Evolutionary conservation across 2,329 filamentous ascomycete genomes (phyloP).

Genomic region (Paradendryphiella salina): DNA sequence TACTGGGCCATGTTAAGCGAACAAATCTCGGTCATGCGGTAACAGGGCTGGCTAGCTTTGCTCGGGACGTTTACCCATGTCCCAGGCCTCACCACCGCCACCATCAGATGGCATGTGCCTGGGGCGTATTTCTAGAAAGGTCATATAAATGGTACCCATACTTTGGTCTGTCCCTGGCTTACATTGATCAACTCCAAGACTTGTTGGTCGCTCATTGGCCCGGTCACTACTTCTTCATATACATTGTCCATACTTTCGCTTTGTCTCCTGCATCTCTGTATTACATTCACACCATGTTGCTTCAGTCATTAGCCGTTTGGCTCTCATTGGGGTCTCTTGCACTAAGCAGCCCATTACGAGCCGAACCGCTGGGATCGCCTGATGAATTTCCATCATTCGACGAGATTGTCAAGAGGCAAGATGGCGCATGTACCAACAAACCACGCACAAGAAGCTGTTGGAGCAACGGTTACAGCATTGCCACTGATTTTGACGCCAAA

Average conservation of each 20-base stretch:
- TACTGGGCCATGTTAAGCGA: constrained; percentile 2
- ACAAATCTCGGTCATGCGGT: constrained; percentile 4
- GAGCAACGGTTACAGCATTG: constrained; percentile 50
- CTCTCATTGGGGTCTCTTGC: constrained; percentile 34
- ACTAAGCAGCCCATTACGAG: constrained; percentile 31
- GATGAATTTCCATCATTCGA: constrained; percentile 15
- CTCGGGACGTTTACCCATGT: background rate
- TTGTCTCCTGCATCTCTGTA: constrained; percentile 3
- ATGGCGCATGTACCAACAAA: constrained; percentile 48
- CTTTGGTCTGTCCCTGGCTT: constrained; percentile 8
- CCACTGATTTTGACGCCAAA: constrained; percentile 53
- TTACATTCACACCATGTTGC: constrained; percentile 30
- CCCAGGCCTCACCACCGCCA: constrained; percentile 1
- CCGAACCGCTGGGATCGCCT: constrained; percentile 8
- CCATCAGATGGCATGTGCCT: constrained; percentile 1
- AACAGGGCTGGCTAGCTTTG: constrained; percentile 7
- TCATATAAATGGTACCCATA: constrained; percentile 24
- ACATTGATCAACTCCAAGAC: constrained; percentile 11
- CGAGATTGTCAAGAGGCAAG: constrained; percentile 36
- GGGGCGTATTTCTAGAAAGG: constrained; percentile 2
- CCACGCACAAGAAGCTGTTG: constrained; percentile 49
- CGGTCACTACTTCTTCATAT: constrained; percentile 10
- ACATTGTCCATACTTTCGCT: constrained; percentile 11
- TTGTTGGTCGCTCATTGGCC: constrained; percentile 17
- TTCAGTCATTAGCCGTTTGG: constrained; percentile 29